Conservation (phyloP, 2,329 filamentous ascomycete genomes). For the Paradendryphiella salina region DNA sequence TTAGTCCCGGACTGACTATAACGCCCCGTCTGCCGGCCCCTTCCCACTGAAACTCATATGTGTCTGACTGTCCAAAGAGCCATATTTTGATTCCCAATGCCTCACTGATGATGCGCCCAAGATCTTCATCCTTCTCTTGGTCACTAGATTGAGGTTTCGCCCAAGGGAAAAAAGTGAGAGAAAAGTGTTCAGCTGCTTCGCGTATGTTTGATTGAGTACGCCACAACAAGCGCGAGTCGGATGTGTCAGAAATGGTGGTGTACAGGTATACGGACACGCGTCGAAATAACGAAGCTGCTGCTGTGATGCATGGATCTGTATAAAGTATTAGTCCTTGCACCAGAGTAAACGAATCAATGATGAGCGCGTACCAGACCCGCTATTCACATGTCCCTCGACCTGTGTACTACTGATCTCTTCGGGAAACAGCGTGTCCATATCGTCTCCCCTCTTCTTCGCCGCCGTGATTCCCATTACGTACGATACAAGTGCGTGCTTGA, state of each 20-base stretch:
- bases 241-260: constrained; percentile 9
- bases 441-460: constrained; percentile 14
- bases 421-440: constrained; percentile 29
- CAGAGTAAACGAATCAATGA: background rate
- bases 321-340: background rate
- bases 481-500: constrained; percentile 39
- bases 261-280: constrained; percentile 36
- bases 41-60: constrained; percentile 38
- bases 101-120: constrained; percentile 31
- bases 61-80: constrained; percentile 33
- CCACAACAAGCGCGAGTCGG: constrained; percentile 5
- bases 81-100: constrained; percentile 35
- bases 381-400: background rate
- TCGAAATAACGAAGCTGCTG: constrained; percentile 33
- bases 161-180: constrained; percentile 44
- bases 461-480: constrained; percentile 32
- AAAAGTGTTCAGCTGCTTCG: constrained; percentile 43
- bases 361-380: constrained; percentile 3
- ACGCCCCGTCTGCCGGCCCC: constrained; percentile 26
- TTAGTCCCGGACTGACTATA: constrained; percentile 29
- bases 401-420: constrained; percentile 22
- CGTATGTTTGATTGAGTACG: constrained; percentile 26
- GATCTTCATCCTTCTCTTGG: constrained; percentile 35
- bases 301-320: constrained; percentile 11
- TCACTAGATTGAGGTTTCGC: constrained; percentile 34